These are phyloP conservation scores for Thraustotheca clavata DNA, from an alignment of 352 stramenopile species.

Conservation along the genomic window DNA sequence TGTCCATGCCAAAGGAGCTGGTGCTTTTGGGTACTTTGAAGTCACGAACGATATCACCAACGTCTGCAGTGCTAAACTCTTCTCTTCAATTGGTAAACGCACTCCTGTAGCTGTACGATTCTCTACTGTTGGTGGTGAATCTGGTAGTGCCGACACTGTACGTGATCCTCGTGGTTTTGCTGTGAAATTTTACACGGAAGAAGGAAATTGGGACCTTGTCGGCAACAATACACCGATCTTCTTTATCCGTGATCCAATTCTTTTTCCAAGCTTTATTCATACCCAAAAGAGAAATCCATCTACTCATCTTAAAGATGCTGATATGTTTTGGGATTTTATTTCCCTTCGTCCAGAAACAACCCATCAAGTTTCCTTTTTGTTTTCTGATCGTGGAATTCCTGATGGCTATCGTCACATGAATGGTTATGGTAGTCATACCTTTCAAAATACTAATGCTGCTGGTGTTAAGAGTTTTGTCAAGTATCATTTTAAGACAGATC, in stretches of 20 bases:
- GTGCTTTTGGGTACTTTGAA: slow-evolving; percentile 90
- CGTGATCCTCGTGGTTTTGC: slow-evolving; percentile 87
- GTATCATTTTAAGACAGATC: slow-evolving; percentile 91
- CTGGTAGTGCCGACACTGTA: slow-evolving; percentile 70
- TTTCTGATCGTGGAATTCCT: slow-evolving; percentile 82
- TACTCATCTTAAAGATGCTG: slow-evolving; percentile 75
- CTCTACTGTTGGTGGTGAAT: slow-evolving; percentile 76
- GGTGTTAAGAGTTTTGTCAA: slow-evolving; percentile 83
- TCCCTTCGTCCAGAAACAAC: slow-evolving; percentile 86
- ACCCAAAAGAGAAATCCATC: slow-evolving; percentile 88
- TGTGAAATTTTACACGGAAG: slow-evolving; percentile 91
- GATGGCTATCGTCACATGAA: slow-evolving; percentile 89
- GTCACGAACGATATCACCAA: slow-evolving; percentile 58
- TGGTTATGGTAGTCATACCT: slow-evolving; percentile 89
- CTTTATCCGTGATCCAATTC: slow-evolving; percentile 89
- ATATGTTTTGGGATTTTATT: slow-evolving; percentile 91
- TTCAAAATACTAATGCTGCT: slow-evolving; percentile 81
- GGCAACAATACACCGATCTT: slow-evolving; percentile 93
- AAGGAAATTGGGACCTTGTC: slow-evolving; percentile 91
- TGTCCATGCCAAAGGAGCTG: slow-evolving; percentile 85
- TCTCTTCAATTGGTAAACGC: slow-evolving; percentile 64
- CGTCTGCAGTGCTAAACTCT: slow-evolving; percentile 72
- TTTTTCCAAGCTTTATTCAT: slow-evolving; percentile 91
- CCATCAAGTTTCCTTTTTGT: slow-evolving; percentile 86
- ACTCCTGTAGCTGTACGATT: slow-evolving; percentile 82